These are phyloP conservation scores for Coemansia umbellata DNA, from an alignment of 192 early-diverging fungal species.

Conservation along the genomic window DNA sequence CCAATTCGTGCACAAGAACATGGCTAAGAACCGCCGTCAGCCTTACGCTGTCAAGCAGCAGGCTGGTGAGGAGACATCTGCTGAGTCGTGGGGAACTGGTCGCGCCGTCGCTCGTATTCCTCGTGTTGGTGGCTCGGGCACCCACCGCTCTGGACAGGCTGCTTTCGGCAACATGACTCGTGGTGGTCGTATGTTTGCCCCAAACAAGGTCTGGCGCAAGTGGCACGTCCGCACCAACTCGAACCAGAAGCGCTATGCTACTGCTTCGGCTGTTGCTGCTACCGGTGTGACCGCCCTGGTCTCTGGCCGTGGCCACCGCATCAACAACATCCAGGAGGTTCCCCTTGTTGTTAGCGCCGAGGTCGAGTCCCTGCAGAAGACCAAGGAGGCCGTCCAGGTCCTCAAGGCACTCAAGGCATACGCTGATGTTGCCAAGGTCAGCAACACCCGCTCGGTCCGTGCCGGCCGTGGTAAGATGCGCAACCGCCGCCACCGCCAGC, in stretches of 20 bases:
- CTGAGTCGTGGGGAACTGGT: slow-evolving; percentile 97
- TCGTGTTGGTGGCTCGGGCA: slow-evolving; percentile 94
- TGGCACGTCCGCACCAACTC: slow-evolving; percentile 99
- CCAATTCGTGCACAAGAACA: slow-evolving; percentile 93
- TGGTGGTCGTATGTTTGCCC: slow-evolving; percentile 99
- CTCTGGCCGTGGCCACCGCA: slow-evolving; percentile 94
- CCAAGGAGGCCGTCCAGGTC: slow-evolving; percentile 88
- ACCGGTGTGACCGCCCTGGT: slow-evolving; percentile 88
- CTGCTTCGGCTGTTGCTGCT: slow-evolving; percentile 94
- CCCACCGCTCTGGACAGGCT: slow-evolving; percentile 94
- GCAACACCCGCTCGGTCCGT: slow-evolving; percentile 91
- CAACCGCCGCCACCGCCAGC: slow-evolving; percentile 93
- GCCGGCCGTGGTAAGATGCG: slow-evolving; percentile 96
- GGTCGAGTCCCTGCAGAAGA: slow-evolving; percentile 81
- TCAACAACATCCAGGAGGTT: slow-evolving; percentile 88
- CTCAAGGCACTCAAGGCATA: slow-evolving; percentile 92
- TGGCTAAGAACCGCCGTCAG: slow-evolving; percentile 99
- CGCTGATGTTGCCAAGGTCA: slow-evolving; percentile 91
- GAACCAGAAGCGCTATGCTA: slow-evolving; percentile 98
- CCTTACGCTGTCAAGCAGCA: slow-evolving; percentile 91
- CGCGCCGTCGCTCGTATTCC: slow-evolving; percentile 99
- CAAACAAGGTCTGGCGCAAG: slow-evolving; percentile 99
- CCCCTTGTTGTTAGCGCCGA: slow-evolving; percentile 83
- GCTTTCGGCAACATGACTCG: slow-evolving; percentile 99
- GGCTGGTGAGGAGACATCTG: slow-evolving; percentile 98